Conservation (phyloP, 2,329 filamentous ascomycete species). For the Paraphaeosphaeria minitans region DNA sequence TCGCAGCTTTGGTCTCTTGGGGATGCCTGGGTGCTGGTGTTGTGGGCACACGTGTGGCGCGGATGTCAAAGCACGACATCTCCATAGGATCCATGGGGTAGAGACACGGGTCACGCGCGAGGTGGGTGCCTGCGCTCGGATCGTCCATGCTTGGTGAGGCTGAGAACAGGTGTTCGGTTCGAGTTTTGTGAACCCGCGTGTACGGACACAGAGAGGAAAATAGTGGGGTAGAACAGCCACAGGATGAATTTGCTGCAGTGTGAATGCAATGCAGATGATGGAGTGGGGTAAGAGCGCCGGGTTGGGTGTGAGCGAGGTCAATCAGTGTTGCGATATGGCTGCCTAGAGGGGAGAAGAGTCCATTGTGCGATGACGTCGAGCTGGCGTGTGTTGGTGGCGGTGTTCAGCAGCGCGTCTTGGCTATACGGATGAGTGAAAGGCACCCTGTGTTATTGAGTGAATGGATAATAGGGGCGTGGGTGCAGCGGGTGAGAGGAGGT, state of each 20-base stretch:
- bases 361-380: constrained; percentile 37
- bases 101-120: constrained; percentile 25
- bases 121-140: constrained; percentile 14
- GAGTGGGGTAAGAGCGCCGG: constrained; percentile 5
- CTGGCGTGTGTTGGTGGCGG: constrained; percentile 21
- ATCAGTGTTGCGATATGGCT: constrained; percentile 26
- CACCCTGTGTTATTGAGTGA: background rate
- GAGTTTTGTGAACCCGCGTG: background rate
- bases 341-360: constrained; percentile 35
- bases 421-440: constrained; percentile 6
- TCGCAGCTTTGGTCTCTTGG: constrained; percentile 12
- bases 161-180: constrained; percentile 15
- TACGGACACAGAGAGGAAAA: constrained; percentile 1
- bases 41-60: constrained; percentile 13
- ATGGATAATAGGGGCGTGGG: constrained; percentile 6
- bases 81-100: constrained; percentile 21
- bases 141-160: constrained; percentile 18
- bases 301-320: constrained; percentile 12
- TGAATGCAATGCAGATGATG: constrained; percentile 24
- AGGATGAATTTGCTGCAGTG: constrained; percentile 21
- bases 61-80: constrained; percentile 17
- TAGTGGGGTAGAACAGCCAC: constrained; percentile 15
- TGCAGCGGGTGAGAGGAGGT: background rate
- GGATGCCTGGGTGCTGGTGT: constrained; percentile 11
- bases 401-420: constrained; percentile 23